phyloP scores from a whole-genome alignment of 495 filamentous ascomycete genomes.

The Penicillium robsamsonii region DNA sequence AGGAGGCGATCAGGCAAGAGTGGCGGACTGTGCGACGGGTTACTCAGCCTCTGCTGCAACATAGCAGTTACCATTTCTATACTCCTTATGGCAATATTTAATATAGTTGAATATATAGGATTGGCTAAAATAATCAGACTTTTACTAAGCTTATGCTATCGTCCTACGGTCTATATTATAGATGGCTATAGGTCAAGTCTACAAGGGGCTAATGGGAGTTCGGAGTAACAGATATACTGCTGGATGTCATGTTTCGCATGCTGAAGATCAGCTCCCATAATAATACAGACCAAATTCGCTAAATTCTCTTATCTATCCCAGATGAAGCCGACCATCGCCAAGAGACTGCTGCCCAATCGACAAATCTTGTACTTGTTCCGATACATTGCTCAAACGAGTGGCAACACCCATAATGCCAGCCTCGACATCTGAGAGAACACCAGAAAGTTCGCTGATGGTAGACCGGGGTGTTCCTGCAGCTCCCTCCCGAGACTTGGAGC shows the following conservation, averaged over 20 bases:
- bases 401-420: slow-evolving; percentile 74
- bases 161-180: no score
- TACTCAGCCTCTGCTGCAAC: background rate
- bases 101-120: no score
- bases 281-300: slow-evolving; percentile 7
- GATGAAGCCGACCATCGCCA: slow-evolving; percentile 29
- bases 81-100: no score
- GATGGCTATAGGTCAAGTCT: background rate
- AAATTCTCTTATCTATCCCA: slow-evolving; percentile 9
- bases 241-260: slow-evolving; percentile 11
- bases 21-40: slow-evolving; percentile 21
- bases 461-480: slow-evolving; percentile 42
- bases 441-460: slow-evolving; percentile 58
- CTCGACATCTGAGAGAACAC: slow-evolving; percentile 74
- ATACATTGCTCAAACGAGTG: slow-evolving; percentile 61
- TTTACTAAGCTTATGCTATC: no score
- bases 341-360: slow-evolving; percentile 52
- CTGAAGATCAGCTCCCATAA: slow-evolving; percentile 11
- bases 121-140: no score
- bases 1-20: slow-evolving; percentile 38
- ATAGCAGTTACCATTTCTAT: no score
- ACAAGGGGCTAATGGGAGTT: background rate
- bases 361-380: slow-evolving; percentile 68
- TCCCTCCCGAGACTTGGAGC: slow-evolving; percentile 52
- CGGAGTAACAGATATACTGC: background rate